Base-by-base conservation (phyloP, 768 basidiomycete genomes). In the Boletellus emodensis region DNA sequence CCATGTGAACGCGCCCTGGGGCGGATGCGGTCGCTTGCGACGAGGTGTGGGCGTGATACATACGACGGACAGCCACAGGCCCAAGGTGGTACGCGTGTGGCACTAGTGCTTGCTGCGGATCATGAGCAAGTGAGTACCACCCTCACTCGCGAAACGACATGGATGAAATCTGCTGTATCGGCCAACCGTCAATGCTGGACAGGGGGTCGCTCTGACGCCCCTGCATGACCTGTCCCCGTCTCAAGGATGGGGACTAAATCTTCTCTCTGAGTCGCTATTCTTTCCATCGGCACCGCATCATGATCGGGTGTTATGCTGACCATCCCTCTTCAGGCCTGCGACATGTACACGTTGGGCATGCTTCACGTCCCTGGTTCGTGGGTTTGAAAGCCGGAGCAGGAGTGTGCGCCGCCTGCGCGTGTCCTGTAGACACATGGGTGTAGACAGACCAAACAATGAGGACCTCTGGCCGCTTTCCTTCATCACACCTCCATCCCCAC, bases 211-310 rank as follows among this genome's bases (percentile, higher is more conserved):
- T 12, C 4, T 36, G 64, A 54, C 59, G 68, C 64, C 66, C 37
- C 61, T 57, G 54, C 37, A 54, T 64, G 67, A 68, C 24, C n/a
- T 18, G 4, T 58, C 48, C 55, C 57, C 18, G 58, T 56, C 48
- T 2, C 9, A 6, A 12, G n/a, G 49, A 46, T 55, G 28, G 59
- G 60, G 57, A 56, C 12, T 5, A 6, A 48, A 68, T 68, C 67
- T 68, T 68, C 67, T 68, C 68, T 70, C 68, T 70, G 67, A 68
- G 32, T 47, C 30, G 11, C 50, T 18, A 20, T 37, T 46, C 4
- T 40, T 36, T 2, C 28, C 28, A 40, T 1, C 41, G 33, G 44
- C 17, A 18, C 15, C 12, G 32, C 22, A 2, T 6, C 26, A 47
- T n/a, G n/a, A n/a, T 38, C 15, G 20, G 22, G 37, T 40, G 42